Base-by-base conservation (phyloP, 352 stramenopile species). In the Globisporangium cederbergense region DNA sequence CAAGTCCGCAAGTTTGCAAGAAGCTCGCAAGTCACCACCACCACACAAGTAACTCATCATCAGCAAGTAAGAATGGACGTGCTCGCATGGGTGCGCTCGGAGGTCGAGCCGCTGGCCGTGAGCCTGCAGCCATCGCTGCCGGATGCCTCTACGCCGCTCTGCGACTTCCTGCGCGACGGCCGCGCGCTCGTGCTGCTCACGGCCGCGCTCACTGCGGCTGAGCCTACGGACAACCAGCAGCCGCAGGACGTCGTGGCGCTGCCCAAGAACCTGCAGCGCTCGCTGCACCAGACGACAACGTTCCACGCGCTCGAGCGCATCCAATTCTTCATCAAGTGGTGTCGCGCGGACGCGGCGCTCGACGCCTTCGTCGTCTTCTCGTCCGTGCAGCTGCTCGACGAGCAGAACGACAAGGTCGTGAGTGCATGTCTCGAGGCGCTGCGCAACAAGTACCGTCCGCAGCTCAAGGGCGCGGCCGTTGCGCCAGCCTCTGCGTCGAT, bases 301-400 rank as follows among this genome's bases (percentile, higher is more conserved):
- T 95, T 93, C 72, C 81, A 95, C 74, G 74, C 81, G 40, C 73
- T 95, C 30, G 86, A 95, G 61, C 83, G 86, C 60, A 77, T 95
- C n/a, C 83, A 91, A 65, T 91, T 89, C 66, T 95, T 93, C 64
- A 86, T 95, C 72, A 86, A 86, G 50, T 95, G 86, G 86, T 91
- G 82, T 36, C 82, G 86, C 59, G 58, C 72, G 6, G 66, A 71
- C 28, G 79, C 71, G 14, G 59, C 67, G 42, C 71, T 95, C 5
- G 83, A 90, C 55, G 86, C 91, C 62, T 76, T 91, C 52, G 60
- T 83, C 45, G 74, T 93, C 13, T 93, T 95, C 66, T 89, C 83
- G 42, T 88, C 82, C 1, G 83, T 91, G 40, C 83, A 95, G 60
- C 65, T 95, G 47, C 62, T 95, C 52, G 86, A 95, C 67, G 86